Conservation (phyloP, 768 basidiomycete species). For the Kwoniella mangroviensis region DNA sequence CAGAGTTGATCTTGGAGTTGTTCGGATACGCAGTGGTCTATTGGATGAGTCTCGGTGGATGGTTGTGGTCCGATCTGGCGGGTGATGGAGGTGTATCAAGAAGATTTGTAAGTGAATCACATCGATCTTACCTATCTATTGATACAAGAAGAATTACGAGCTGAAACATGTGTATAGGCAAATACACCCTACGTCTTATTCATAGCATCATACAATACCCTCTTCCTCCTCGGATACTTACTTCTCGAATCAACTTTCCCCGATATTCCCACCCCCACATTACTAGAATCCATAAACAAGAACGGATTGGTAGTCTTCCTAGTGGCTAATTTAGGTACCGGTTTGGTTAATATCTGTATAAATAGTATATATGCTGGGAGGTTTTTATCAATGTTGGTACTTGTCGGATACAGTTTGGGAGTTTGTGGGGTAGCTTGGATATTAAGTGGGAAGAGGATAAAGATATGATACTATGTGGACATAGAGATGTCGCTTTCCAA, state of each 20-base stretch:
- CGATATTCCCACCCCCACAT: slow-evolving; percentile 43
- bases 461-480: slow-evolving; percentile 22
- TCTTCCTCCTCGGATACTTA: slow-evolving; percentile 80
- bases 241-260: slow-evolving; percentile 71
- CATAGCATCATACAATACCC: slow-evolving; percentile 84
- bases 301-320: slow-evolving; percentile 83
- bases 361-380: slow-evolving; percentile 78
- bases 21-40: slow-evolving; percentile 76
- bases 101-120: slow-evolving; percentile 63
- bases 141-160: neutral
- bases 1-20: slow-evolving; percentile 75
- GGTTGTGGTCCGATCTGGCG: slow-evolving; percentile 4
- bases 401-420: slow-evolving; percentile 67
- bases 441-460: slow-evolving; percentile 34
- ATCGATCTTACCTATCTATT: no score
- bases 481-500: no score
- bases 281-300: slow-evolving; percentile 80
- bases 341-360: slow-evolving; percentile 77
- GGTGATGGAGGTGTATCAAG: slow-evolving; percentile 64
- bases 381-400: slow-evolving; percentile 65
- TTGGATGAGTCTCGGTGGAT: slow-evolving; percentile 68
- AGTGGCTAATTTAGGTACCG: slow-evolving; percentile 82
- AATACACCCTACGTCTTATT: slow-evolving; percentile 88
- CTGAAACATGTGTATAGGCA: slow-evolving; percentile 62
- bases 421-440: slow-evolving; percentile 72